phyloP scores from a whole-genome alignment of 345 rosid species.

The Rhodomyrtus tomentosa region DNA sequence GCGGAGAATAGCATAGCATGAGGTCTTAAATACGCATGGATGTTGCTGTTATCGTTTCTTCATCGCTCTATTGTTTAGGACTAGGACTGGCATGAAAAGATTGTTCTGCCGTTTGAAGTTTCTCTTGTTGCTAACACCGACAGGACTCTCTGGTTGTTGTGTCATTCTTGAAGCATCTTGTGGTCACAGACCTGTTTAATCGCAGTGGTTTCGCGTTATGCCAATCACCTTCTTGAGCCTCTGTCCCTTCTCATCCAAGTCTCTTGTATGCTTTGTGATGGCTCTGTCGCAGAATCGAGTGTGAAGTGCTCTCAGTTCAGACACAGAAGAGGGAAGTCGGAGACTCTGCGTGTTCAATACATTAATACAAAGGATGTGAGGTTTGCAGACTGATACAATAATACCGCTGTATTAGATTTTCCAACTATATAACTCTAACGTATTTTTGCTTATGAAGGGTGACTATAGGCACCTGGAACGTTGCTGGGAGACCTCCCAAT shows the following conservation, averaged over 20 bases:
- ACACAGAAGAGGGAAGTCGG: slow-evolving; percentile 94
- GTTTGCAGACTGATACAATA: slow-evolving; percentile 24
- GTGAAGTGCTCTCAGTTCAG: slow-evolving; percentile 31
- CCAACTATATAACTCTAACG: background rate
- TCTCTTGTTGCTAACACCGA: background rate
- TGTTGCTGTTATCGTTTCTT: background rate
- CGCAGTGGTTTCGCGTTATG: background rate
- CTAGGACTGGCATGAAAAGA: background rate
- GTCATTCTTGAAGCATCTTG: background rate
- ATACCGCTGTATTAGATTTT: background rate
- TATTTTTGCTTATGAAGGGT: slow-evolving; percentile 35
- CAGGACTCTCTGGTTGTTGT: background rate
- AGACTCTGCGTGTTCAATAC: slow-evolving; percentile 87
- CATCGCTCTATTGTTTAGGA: background rate
- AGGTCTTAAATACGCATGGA: background rate
- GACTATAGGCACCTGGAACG: slow-evolving; percentile 88
- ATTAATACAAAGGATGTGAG: slow-evolving; percentile 83
- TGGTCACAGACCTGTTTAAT: background rate
- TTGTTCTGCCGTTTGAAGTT: background rate
- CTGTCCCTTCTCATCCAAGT: background rate
- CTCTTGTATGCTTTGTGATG: slow-evolving; percentile 1
- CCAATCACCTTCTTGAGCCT: background rate
- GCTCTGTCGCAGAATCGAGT: slow-evolving; percentile 26
- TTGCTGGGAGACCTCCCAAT: slow-evolving; percentile 74
- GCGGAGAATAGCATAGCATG: background rate